Base-by-base conservation (phyloP, 2,329 filamentous ascomycete species). In the Cordyceps farinosa region DNA sequence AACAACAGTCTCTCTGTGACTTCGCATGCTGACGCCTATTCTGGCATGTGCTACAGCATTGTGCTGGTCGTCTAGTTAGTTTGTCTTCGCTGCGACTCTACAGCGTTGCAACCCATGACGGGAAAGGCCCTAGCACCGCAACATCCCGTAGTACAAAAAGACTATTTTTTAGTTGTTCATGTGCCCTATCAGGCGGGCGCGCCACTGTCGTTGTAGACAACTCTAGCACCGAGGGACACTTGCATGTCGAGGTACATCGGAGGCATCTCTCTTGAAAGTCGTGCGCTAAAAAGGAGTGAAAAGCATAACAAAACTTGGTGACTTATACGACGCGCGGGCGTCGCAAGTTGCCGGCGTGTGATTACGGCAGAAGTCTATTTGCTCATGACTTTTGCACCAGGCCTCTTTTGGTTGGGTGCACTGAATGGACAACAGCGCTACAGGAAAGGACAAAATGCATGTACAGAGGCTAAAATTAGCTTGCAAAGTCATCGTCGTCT, bases 91-190 rank as follows among this genome's bases (percentile, higher is more conserved):
- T 53, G 50, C 50, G 50, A 53, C 50, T 38, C 50, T 53, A 11
- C 40, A 56, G 40, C 40, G 54, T 56, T 30, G 54, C 54, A 56
- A 54, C 34, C 34, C 38, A 45, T 7, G 38, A 34, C 38, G 53
- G 38, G 38, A 44, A 3, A 13, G 11, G 30, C 50, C 30, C 32
- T 53, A 38, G 32, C 10, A 53, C 17, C 34, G 50, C 50, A 53
- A 53, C 50, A 38, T 53, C 50, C 47, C 47, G 47, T 13, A 50
- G 22, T 6, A 15, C 2, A 15, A 52, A n/a, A 1, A 34, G 29
- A 8, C 22, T n/a, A 34, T 10, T 29, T 13, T 22, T 27, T 15
- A 22, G 22, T 22, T 22, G 42, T 22, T 29, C 47, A 50, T 32
- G 47, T 50, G 47, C 27, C 22, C 27, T 30, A 11, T 10, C 4